Conservation (phyloP, 1,284 basidiomycete species). For the Wolfiporia cocos region DNA sequence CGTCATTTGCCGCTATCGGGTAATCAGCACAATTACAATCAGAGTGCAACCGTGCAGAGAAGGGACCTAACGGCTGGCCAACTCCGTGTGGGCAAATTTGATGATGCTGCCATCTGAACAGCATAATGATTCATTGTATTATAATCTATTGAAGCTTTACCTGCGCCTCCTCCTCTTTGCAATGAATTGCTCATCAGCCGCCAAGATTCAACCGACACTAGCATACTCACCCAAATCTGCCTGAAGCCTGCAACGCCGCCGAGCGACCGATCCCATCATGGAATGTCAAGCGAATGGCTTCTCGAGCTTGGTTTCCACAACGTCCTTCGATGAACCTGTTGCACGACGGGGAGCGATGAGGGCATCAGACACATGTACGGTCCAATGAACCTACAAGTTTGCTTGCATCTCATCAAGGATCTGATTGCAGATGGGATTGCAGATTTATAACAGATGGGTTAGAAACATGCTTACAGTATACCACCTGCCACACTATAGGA, state of each 20-base stretch:
- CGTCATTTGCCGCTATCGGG: constrained; percentile 12
- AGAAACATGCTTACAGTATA: too few relatives aligned
- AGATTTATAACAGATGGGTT: not conserved
- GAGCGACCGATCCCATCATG: constrained; percentile 14
- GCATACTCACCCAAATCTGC: constrained; percentile 6
- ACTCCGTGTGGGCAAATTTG: constrained; percentile 15
- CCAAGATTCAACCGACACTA: too few relatives aligned
- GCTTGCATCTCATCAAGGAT: constrained; percentile 10
- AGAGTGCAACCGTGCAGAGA: not conserved
- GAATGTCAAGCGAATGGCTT: constrained; percentile 11
- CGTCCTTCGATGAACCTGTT: constrained; percentile 8
- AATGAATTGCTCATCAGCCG: too few relatives aligned
- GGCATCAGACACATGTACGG: too few relatives aligned
- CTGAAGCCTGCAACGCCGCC: constrained; percentile 2
- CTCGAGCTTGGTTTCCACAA: constrained; percentile 11
- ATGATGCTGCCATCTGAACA: constrained; percentile 19
- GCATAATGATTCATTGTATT: too few relatives aligned
- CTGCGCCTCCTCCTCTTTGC: constrained; percentile 6
- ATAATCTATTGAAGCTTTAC: too few relatives aligned
- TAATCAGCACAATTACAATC: not conserved
- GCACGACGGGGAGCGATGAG: too few relatives aligned
- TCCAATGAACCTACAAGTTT: constrained; percentile 8
- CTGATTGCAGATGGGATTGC: not conserved
- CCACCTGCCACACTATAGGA: too few relatives aligned
- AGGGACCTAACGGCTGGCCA: constrained; percentile 9